Evolutionary conservation across 2,329 filamentous ascomycete species (phyloP), one percentile per base, ranked within the genome.

Genomic region (Leptographium galeiforme): DNA sequence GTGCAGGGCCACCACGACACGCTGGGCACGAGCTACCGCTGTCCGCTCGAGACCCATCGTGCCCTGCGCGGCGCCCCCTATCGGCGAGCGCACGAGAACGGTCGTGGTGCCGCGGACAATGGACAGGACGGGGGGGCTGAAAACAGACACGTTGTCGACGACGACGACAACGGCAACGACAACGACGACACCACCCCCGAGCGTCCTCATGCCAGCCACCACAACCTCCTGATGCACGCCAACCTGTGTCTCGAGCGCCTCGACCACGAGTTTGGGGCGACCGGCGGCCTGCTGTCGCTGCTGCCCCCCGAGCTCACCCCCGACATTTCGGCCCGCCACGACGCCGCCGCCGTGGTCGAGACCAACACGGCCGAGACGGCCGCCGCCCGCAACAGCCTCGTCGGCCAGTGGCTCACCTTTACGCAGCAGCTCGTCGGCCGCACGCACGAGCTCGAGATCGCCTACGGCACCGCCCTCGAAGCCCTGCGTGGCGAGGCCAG

Each of bases 201-300:
- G 52, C 32, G 56, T 33, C 73, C 71, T 4, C 76, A 72, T 54
- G 67, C 69, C 49, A 70, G 66, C 52, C 75, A 78, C 57, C 67
- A 72, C 57, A 69, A 69, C 36, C 69, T 82, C 16, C 65, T 79
- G 33, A 68, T 71, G 66, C 79, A 82, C 61, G 77, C 78, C 55
- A 81, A 82, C 60, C 70, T 75, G 55, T 76, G 78, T 50, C 72
- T 82, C 7, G 78, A 81, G 65, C 68, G 76, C 2, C 70, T 82
- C 8, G 79, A 82, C 58, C 76, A 81, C 60, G 78, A 81, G 62
- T 78, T 74, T 59, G 70, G 71, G 45, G 67, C 71, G 32, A 74
- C 75, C 39, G 79, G 79, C 16, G 79, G 79, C 2, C 64, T 82
- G 18, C 66, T 82, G 44, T 71, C 73, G 18, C 65, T 81, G 8